Conservation (phyloP, 352 stramenopile genomes). For the Thalassiosira exigua region DNA sequence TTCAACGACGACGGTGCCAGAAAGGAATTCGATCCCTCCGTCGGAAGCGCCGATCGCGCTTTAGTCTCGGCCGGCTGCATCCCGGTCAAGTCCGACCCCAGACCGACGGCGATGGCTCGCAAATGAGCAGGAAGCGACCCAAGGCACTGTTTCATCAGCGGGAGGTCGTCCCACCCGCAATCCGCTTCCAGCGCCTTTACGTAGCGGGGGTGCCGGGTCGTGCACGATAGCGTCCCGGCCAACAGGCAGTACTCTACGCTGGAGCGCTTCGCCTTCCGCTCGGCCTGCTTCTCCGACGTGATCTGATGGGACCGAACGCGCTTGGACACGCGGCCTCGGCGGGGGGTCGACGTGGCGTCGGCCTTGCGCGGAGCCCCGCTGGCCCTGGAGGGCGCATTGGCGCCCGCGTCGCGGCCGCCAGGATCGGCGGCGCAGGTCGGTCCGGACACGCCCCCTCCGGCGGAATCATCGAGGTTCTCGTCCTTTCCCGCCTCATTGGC, state of each 20-base stretch:
- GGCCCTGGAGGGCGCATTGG: no score
- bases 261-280: conserved; percentile 67
- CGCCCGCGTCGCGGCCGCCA: no score
- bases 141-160: conserved; percentile 28
- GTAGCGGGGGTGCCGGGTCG: conserved; percentile 53
- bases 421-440: no score
- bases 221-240: conserved; percentile 62
- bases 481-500: not conserved
- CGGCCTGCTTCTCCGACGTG: conserved; percentile 73
- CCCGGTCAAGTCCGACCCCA: conserved; percentile 11
- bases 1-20: conserved; percentile 50
- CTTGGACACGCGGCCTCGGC: conserved; percentile 69
- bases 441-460: no score
- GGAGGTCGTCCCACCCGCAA: conserved; percentile 43
- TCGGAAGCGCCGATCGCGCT: not conserved
- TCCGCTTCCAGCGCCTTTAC: conserved; percentile 41
- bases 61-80: not conserved
- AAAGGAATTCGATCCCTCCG: conserved; percentile 25
- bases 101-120: not conserved
- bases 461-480: no score
- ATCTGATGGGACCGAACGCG: conserved; percentile 74
- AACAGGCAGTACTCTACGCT: conserved; percentile 82
- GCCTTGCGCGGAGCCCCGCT: no score
- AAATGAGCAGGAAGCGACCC: conserved; percentile 5
- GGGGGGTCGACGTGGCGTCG: conserved; percentile 23